These are phyloP conservation scores for Ammopiptanthus mongolicus DNA, from an alignment of 306 rosid species.

Conservation along the genomic window DNA sequence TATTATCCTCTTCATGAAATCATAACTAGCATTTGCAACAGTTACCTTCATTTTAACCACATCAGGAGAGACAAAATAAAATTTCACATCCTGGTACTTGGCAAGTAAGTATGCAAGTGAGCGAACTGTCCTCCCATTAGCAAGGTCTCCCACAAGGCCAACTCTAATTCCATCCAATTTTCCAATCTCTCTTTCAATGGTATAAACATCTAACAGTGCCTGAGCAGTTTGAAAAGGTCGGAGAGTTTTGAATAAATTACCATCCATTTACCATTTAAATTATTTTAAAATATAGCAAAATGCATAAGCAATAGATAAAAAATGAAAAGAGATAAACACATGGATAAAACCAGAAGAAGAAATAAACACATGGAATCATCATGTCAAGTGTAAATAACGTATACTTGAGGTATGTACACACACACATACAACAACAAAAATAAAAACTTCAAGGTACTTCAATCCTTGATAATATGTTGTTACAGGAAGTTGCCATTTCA, in stretches of 20 bases:
- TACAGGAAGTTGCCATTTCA: background rate
- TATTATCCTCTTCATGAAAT: background rate
- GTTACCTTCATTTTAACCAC: conserved; percentile 87
- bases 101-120: conserved; percentile 89
- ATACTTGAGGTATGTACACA: too few relatives aligned
- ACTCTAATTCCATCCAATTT: conserved; percentile 72
- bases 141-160: conserved; percentile 91
- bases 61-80: conserved; percentile 79
- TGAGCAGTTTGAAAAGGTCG: conserved; percentile 17
- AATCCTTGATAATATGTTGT: background rate
- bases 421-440: too few relatives aligned
- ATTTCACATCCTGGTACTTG: conserved; percentile 62
- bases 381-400: too few relatives aligned
- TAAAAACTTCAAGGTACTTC: too few relatives aligned
- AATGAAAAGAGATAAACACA: background rate
- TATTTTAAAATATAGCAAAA: background rate
- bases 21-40: background rate
- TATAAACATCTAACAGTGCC: conserved; percentile 86
- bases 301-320: background rate
- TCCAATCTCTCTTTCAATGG: conserved; percentile 84
- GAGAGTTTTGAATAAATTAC: background rate
- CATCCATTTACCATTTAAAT: conserved; percentile 5
- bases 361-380: too few relatives aligned
- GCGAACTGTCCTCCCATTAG: conserved; percentile 88
- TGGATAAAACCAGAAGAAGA: too few relatives aligned